Base-by-base conservation (phyloP, 2,329 filamentous ascomycete genomes). In the Paecilomyces fulvus region DNA sequence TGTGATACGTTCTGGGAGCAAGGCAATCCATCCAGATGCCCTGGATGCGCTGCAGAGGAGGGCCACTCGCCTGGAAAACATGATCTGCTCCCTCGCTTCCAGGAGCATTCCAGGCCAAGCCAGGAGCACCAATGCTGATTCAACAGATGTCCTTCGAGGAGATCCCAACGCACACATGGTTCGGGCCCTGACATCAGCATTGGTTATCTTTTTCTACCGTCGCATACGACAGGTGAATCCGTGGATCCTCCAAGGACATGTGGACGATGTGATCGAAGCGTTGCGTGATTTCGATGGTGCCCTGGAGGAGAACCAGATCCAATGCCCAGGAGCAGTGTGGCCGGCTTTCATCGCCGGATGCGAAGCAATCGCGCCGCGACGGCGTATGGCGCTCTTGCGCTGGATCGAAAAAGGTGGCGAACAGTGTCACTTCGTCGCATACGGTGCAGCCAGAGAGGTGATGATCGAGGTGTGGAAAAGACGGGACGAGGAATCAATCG, bases 201-300 rank as follows among this genome's bases (percentile, higher is more conserved):
- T 76, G 5, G 65, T 76, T 5, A 73, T 77, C 1, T 72, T 74
- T 48, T 77, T 76, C 60, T 76, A 77, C 57, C 65, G 73, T 2
- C 67, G 74, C 4, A 68, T 77, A 14, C 67, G 70, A 17, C 66
- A 74, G 6, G 70, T 72, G 2, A 71, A 76, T 51, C 67, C 72
- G 0, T 67, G 67, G 30, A 70, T 74, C 2, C 54, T 77, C 3
- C 73, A 75, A 58, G 63, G 68, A 1, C 69, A 73, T 52, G 72
- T 76, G 7, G 66, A 70, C 31, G 64, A 65, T 51, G 70, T 71
- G 1, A 69, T 74, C 11, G 48, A 65, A 5, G 61, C 69, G 1
- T 60, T 75, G 3, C 50, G 64, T 2, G 61, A 66, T 2, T 71
- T 71, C 54, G 68, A 71, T 28, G 57, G 56, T 3, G 58, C 31